Conservation (phyloP, 805 yeast genomes). For the Metschnikowia reukaufii region DNA sequence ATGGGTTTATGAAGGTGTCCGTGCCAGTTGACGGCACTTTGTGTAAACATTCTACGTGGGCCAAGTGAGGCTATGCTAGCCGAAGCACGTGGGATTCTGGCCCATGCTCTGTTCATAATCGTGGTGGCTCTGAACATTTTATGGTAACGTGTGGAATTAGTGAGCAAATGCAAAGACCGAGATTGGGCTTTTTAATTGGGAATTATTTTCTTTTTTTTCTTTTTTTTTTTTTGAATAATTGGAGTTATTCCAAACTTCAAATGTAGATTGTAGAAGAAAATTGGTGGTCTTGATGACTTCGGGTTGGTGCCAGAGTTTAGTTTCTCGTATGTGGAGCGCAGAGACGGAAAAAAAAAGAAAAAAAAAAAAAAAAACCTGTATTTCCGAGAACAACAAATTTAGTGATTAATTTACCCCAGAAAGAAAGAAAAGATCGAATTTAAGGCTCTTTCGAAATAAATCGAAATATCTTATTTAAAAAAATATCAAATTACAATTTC, state of each 20-base stretch:
- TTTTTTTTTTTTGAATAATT: not conserved
- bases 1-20: conserved; percentile 90
- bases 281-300: too few relatives aligned
- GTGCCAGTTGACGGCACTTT: conserved; percentile 40
- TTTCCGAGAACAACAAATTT: too few relatives aligned
- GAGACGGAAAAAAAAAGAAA: not conserved
- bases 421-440: too few relatives aligned
- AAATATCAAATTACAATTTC: too few relatives aligned
- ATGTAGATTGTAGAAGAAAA: too few relatives aligned
- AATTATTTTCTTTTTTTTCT: not conserved
- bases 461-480: too few relatives aligned
- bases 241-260: too few relatives aligned
- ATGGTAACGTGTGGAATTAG: not conserved
- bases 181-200: not conserved
- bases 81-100: not conserved
- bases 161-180: not conserved
- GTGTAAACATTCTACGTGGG: conserved; percentile 5
- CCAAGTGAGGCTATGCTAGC: not conserved
- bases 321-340: not conserved
- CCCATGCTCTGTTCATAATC: conserved; percentile 1
- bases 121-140: conserved; percentile 7
- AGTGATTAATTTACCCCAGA: too few relatives aligned
- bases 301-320: too few relatives aligned
- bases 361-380: too few relatives aligned
- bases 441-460: too few relatives aligned